These are phyloP conservation scores for Alternaria dauci DNA, from an alignment of 2,329 filamentous ascomycete species.

Conservation along the genomic window DNA sequence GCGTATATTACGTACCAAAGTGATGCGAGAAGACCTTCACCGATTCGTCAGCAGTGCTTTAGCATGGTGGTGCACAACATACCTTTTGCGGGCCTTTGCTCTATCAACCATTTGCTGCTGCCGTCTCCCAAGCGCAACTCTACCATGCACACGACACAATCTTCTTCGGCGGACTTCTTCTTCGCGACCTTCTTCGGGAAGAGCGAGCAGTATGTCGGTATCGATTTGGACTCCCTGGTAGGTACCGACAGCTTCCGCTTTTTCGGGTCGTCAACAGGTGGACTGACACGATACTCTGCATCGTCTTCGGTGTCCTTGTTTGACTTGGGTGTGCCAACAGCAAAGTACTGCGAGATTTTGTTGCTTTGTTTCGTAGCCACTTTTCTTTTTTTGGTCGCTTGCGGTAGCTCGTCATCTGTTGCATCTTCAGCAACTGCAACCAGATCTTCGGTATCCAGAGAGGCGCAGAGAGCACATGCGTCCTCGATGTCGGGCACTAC, in stretches of 20 bases:
- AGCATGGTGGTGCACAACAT: slow-evolving; percentile 8
- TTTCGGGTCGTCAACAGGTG: slow-evolving; percentile 15
- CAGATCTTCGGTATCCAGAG: slow-evolving; percentile 44
- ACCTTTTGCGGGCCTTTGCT: slow-evolving; percentile 49
- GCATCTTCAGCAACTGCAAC: slow-evolving; percentile 26
- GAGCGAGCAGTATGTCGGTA: slow-evolving; percentile 42
- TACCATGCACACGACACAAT: slow-evolving; percentile 46
- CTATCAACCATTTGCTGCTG: slow-evolving; percentile 44
- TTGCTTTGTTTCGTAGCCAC: slow-evolving; percentile 27
- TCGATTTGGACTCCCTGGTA: slow-evolving; percentile 18
- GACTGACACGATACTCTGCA: neutral
- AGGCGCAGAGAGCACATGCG: slow-evolving; percentile 39
- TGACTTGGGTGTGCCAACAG: slow-evolving; percentile 26
- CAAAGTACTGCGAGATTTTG: slow-evolving; percentile 45
- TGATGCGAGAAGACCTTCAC: slow-evolving; percentile 35
- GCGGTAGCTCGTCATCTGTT: slow-evolving; percentile 22
- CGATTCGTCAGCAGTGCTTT: slow-evolving; percentile 7
- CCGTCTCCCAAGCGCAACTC: slow-evolving; percentile 23
- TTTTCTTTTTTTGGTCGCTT: slow-evolving; percentile 37
- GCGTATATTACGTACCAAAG: slow-evolving; percentile 34
- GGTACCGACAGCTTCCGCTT: slow-evolving; percentile 37
- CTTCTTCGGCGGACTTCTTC: slow-evolving; percentile 46
- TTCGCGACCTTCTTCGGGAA: slow-evolving; percentile 48
- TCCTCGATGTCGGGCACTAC: slow-evolving; percentile 42
- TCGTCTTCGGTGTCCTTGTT: slow-evolving; percentile 20